Conservation (phyloP, 2,329 filamentous ascomycete species). For the Leptographium procerum region DNA sequence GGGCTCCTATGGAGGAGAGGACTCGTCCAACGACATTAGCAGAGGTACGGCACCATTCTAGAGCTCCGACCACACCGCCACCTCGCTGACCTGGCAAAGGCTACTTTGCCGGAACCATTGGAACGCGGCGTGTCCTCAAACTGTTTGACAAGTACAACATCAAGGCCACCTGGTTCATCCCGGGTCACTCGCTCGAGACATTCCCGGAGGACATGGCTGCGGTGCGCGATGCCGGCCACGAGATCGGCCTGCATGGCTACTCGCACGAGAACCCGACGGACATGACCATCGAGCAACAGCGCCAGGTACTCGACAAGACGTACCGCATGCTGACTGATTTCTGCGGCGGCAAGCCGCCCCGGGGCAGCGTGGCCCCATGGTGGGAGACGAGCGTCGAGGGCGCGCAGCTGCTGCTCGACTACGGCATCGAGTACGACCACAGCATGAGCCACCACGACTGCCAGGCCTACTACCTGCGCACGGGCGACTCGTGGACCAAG, state of each 20-base stretch:
- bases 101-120: conserved; percentile 57
- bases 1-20: conserved; percentile 61
- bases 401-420: conserved; percentile 50
- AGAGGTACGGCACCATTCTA: conserved; percentile 38
- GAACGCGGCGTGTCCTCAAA: conserved; percentile 54
- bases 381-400: conserved; percentile 64
- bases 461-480: conserved; percentile 51
- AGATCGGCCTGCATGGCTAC: conserved; percentile 34
- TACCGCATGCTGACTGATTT: conserved; percentile 61
- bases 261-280: conserved; percentile 33
- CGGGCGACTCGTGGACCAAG: conserved; percentile 54
- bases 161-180: conserved; percentile 47
- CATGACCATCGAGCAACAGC: conserved; percentile 60
- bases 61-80: background rate
- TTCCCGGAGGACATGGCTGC: conserved; percentile 34
- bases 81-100: background rate
- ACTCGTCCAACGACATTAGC: conserved; percentile 58
- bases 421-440: conserved; percentile 61
- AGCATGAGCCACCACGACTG: conserved; percentile 56
- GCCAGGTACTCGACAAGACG: conserved; percentile 63
- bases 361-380: conserved; percentile 62
- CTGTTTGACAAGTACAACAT: conserved; percentile 63
- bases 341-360: conserved; percentile 56
- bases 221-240: conserved; percentile 34
- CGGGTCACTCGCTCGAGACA: conserved; percentile 36